Percentiles rank a stretch among this genome's conserved stretches.
Evolutionary conservation across 2,329 filamentous ascomycete species (phyloP).

Genomic region (Esteya vermicola): DNA sequence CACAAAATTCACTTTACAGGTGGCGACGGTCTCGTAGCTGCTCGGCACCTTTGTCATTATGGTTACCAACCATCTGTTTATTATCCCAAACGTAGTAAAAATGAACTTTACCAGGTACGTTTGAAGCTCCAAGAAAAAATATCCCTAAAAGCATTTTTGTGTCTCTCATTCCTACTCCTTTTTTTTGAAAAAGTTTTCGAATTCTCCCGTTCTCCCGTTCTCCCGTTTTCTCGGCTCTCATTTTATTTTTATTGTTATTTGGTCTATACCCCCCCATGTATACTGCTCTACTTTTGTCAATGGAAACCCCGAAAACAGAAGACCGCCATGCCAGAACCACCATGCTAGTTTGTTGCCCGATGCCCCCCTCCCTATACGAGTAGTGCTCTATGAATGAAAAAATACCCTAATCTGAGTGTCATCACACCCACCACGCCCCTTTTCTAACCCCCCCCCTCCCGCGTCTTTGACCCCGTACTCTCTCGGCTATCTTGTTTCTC

Average conservation of each 20-base stretch:
- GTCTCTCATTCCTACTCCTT: too few species aligned
- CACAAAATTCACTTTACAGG: slow-evolving; percentile 32
- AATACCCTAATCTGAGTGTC: too few species aligned
- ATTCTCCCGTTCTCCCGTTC: not conserved
- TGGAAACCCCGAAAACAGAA: too few species aligned
- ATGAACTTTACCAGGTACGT: slow-evolving; percentile 70
- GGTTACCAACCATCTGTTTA: slow-evolving; percentile 82
- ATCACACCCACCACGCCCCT: too few species aligned
- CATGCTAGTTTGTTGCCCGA: not conserved
- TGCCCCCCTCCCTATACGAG: not conserved
- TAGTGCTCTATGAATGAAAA: too few species aligned
- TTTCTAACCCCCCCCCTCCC: not conserved
- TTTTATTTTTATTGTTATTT: not conserved
- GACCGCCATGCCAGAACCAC: too few species aligned
- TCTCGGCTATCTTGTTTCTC: too few species aligned
- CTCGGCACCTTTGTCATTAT: slow-evolving; percentile 81
- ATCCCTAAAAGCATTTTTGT: too few species aligned
- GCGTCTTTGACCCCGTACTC: too few species aligned
- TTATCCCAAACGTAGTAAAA: slow-evolving; percentile 85
- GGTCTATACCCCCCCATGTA: too few species aligned
- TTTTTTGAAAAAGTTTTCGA: too few species aligned
- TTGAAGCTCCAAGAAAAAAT: not conserved
- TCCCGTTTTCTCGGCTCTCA: not conserved
- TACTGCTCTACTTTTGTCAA: too few species aligned
- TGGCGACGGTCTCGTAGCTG: slow-evolving; percentile 88